A percentile compares a stretch with the other conserved stretches of the same genome.
phyloP scores from a whole-genome alignment of 352 stramenopile species.

The Phytophthora litchii region DNA sequence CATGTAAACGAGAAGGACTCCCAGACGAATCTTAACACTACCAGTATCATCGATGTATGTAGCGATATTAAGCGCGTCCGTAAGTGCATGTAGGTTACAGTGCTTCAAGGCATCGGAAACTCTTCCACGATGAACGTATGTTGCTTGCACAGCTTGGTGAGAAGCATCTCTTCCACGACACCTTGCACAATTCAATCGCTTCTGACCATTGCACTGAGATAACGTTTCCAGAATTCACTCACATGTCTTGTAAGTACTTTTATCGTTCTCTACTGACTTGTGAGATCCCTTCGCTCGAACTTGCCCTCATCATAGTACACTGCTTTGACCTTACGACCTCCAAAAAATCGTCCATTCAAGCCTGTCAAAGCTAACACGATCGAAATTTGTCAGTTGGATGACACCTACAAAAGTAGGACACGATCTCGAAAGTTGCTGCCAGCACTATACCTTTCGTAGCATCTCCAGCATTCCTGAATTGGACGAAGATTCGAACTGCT shows the following conservation, averaged over 20 bases:
- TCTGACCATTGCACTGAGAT: constrained; percentile 2
- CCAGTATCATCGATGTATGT: too few relatives aligned
- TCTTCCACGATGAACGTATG: not conserved
- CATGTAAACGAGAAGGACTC: too few relatives aligned
- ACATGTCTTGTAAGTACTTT: constrained; percentile 13
- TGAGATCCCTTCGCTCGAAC: constrained; percentile 73
- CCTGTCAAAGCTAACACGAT: constrained; percentile 61
- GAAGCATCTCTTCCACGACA: not conserved
- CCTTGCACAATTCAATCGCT: constrained; percentile 4
- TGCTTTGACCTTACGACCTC: constrained; percentile 83
- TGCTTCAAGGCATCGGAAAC: too few relatives aligned
- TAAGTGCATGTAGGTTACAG: too few relatives aligned
- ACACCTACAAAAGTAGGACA: not conserved
- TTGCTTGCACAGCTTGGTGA: constrained; percentile 9
- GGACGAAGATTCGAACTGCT: constrained; percentile 90
- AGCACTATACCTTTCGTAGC: constrained; percentile 76
- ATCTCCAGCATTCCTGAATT: constrained; percentile 71
- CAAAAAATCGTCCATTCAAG: constrained; percentile 91
- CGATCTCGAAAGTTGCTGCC: not conserved
- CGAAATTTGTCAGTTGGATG: not conserved
- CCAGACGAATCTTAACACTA: too few relatives aligned
- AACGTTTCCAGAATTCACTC: constrained; percentile 15
- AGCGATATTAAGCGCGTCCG: too few relatives aligned
- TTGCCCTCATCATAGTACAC: constrained; percentile 83
- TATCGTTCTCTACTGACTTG: constrained; percentile 32